Evolutionary conservation across 169 alveolate genomes (phyloP), one percentile per base, ranked within the genome.

Genomic region (Cryptosporidium felis): DNA sequence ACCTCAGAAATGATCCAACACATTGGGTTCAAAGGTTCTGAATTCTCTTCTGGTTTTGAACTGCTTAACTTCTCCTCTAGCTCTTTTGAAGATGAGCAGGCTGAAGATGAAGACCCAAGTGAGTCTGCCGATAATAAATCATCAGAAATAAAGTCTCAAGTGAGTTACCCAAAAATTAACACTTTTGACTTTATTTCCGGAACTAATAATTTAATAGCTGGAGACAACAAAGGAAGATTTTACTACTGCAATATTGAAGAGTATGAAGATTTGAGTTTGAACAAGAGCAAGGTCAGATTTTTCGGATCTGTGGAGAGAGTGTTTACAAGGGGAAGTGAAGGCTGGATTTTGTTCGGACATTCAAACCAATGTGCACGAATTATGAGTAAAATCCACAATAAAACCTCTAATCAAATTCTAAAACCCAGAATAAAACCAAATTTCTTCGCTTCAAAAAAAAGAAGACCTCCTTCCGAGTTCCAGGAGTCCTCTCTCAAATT

Each of bases 131-230:
- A 10, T 5, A 30, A 0, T 28, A 3, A 12, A 5, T n/a, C n/a
- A n/a, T n/a, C n/a, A n/a, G n/a, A n/a, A n/a, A 16, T 56, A 30
- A 8, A 10, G 44, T 1, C 16, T 26, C 44, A 56, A 23, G 44
- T 16, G 4, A 30, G 26, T 4, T 6, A 3, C n/a, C n/a, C 32
- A 12, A 30, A 56, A 9, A 42, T 56, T 4, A 65, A 65, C 5
- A 12, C 81, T 26, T 65, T 8, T 44, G 61, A 46, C 34, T 65
- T 65, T 65, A 9, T 65, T 3, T 38, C 81, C 14, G 81, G 61
- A 45, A 65, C 81, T 14, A 65, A 40, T 9, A 23, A 49, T 45
- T 46, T 65, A 65, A 65, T 65, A 5, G 38, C 28, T 28, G 30
- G 49, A 46, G 81, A 47, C n/a, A 45, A 45, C 8, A 32, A 10